Base-by-base conservation (phyloP, 208 protist genomes). In the Leptomonas pyrrhocoris region DNA sequence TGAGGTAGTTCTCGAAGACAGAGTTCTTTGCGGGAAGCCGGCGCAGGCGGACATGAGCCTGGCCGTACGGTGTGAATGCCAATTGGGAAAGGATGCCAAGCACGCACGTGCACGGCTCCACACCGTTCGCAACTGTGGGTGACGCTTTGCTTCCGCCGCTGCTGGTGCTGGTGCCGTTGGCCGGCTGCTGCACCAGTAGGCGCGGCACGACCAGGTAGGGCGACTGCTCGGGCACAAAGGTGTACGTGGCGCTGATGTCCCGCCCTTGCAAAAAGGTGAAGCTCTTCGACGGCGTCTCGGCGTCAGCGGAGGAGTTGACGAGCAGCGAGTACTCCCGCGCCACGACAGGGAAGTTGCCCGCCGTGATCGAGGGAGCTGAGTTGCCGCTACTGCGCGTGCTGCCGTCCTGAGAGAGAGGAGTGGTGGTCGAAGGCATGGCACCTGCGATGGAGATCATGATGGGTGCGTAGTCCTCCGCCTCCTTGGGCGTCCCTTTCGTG, bases 1-100 rank as follows among this genome's bases (percentile, higher is more conserved):
- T 71, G 12, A 75, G 73, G 57, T 84, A 84, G 61, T 88, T 89
- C n/a, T 79, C 57, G 50, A 85, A 90, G 28, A 80, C 79, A n/a
- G 66, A 73, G 70, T 72, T 85, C 23, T 60, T 68, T 21, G 21
- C 51, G 27, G 70, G 68, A 13, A 90, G 65, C n/a, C 34, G 36
- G 38, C 72, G 72, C 56, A 93, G 68, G 13, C 61, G 69, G 31
- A 93, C 77, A 45, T 81, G 70, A 11, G 79, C 70, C 16, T 77
- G 76, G 15, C 79, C 83, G 48, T 73, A 57, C 0, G 76, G 60
- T 0, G 74, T 83, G 28, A 85, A 79, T 1, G 62, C 69, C n/a
- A 78, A 43, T 21, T 84, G 74, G 16, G 82, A 83, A 23, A 88
- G 79, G 25, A 87, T 71, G 2, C 78, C 86, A 19, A 88, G 48